A percentile compares a stretch with the other conserved stretches of the same genome.
phyloP scores from a whole-genome alignment of 1,284 basidiomycete genomes.

The Papiliotrema terrestris region DNA sequence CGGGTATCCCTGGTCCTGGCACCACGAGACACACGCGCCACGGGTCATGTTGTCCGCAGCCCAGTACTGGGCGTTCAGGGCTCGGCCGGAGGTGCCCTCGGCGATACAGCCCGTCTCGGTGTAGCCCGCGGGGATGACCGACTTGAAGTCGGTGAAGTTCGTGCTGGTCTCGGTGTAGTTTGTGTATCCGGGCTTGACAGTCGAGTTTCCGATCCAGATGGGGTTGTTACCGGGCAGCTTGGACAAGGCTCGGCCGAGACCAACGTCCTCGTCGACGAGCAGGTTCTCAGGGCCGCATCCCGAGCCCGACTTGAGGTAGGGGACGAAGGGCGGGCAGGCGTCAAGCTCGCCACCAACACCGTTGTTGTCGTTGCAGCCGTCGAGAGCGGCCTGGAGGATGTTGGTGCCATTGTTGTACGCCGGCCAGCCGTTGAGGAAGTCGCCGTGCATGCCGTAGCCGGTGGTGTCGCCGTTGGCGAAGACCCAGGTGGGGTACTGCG shows the following conservation, averaged over 20 bases:
- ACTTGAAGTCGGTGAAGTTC: constrained; percentile 25
- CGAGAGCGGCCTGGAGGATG: constrained; percentile 42
- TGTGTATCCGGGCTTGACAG: constrained; percentile 24
- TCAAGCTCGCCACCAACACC: constrained; percentile 41
- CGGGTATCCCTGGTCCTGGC: constrained; percentile 21
- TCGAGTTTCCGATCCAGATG: constrained; percentile 34
- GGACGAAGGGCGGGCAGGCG: constrained; percentile 43
- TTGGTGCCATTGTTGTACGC: constrained; percentile 34
- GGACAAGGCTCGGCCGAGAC: constrained; percentile 29
- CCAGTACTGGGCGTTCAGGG: constrained; percentile 22
- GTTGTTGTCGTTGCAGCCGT: constrained; percentile 40
- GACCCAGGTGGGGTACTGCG: constrained; percentile 33
- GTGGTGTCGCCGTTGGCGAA: constrained; percentile 48
- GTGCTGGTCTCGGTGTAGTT: constrained; percentile 25
- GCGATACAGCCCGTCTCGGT: constrained; percentile 38
- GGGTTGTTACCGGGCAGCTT: constrained; percentile 46
- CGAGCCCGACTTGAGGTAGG: constrained; percentile 39
- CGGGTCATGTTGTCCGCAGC: constrained; percentile 28
- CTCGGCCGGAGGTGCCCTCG: constrained; percentile 31
- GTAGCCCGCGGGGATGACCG: constrained; percentile 35
- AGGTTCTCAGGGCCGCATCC: constrained; percentile 38
- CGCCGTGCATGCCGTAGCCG: constrained; percentile 47
- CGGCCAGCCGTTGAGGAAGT: constrained; percentile 49
- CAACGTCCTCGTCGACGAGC: constrained; percentile 44
- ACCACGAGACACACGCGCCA: constrained; percentile 21